Conservation (phyloP, 164 flowering plant species). For the Umbellularia californica region DNA sequence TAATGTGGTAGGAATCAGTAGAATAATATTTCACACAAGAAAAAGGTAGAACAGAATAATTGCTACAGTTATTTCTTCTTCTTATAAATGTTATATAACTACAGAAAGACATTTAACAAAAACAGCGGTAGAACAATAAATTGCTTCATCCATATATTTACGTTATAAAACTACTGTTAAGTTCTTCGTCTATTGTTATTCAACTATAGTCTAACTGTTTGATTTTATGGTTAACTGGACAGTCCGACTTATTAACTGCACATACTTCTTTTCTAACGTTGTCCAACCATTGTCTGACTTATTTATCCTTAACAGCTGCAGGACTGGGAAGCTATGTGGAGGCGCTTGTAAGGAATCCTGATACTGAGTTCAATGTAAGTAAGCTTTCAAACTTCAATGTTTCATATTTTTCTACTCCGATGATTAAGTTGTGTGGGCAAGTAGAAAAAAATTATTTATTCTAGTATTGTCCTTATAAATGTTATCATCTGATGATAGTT, state of each 20-base stretch:
- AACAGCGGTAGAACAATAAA: too few species aligned
- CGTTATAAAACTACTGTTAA: not conserved
- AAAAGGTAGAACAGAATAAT: not conserved
- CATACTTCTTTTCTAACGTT: not conserved
- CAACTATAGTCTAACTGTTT: constrained; percentile 12
- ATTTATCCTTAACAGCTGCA: constrained; percentile 48
- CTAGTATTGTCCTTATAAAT: not conserved
- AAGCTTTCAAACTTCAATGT: not conserved
- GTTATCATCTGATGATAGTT: too few species aligned
- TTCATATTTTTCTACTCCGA: not conserved
- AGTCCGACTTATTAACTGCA: too few species aligned
- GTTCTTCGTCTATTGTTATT: not conserved
- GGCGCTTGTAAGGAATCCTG: constrained; percentile 66
- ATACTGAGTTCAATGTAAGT: constrained; percentile 77
- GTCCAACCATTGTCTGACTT: constrained; percentile 1
- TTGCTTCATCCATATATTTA: not conserved
- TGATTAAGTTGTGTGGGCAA: not conserved
- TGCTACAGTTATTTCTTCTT: not conserved
- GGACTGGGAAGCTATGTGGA: constrained; percentile 78
- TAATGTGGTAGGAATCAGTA: too few species aligned
- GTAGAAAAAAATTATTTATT: not conserved
- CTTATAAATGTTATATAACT: too few species aligned
- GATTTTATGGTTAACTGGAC: too few species aligned
- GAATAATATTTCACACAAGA: too few species aligned
- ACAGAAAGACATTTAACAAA: too few species aligned